Conservation (phyloP, 306 rosid species). For the Cyclanthera cordifolia region DNA sequence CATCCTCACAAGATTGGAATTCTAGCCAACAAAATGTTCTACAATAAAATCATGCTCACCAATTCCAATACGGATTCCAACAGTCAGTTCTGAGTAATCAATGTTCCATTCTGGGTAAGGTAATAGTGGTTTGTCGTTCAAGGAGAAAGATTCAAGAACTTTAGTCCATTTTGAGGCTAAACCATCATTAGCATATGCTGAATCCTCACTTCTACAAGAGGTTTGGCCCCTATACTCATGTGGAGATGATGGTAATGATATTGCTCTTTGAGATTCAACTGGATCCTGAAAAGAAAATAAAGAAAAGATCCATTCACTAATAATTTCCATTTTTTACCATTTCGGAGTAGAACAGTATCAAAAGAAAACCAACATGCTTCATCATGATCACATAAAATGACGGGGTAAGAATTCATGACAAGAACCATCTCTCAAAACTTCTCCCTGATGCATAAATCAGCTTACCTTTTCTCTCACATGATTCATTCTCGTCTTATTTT, state of each 20-base stretch:
- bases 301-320: constrained; percentile 22
- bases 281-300: constrained; percentile 30
- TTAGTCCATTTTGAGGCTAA: constrained; percentile 66
- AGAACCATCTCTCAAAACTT: background rate
- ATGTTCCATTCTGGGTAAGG: constrained; percentile 88
- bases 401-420: background rate
- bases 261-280: constrained; percentile 65
- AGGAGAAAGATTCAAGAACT: constrained; percentile 67
- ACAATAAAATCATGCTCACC: constrained; percentile 36
- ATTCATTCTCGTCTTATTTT: background rate
- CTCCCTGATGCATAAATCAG: background rate
- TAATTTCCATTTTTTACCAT: too few relatives aligned
- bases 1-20: background rate
- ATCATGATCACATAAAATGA: constrained; percentile 5
- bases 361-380: background rate
- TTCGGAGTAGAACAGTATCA: too few relatives aligned
- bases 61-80: constrained; percentile 94
- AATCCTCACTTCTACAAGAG: constrained; percentile 47
- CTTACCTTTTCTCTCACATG: background rate
- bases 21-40: background rate
- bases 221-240: constrained; percentile 64
- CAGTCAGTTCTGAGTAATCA: constrained; percentile 79
- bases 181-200: constrained; percentile 43
- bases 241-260: constrained; percentile 87
- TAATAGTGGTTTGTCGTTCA: constrained; percentile 58